These are phyloP conservation scores for Purpureocillium lavendulum DNA, from an alignment of 2,329 filamentous ascomycete genomes.

Conservation along the genomic window DNA sequence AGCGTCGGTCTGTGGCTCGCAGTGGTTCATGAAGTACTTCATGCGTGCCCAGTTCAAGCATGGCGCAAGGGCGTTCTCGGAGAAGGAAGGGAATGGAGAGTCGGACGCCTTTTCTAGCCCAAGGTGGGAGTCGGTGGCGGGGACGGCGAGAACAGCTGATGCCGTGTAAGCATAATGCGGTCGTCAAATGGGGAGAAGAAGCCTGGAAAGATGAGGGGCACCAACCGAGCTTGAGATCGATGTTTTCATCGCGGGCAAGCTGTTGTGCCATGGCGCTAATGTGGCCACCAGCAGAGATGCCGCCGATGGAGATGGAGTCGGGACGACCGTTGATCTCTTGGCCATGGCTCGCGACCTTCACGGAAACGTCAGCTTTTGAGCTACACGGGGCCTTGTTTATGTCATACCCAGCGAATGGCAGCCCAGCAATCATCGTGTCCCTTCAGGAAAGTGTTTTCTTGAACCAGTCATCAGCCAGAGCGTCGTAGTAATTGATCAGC, in stretches of 20 bases:
- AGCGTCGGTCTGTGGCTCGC: not conserved
- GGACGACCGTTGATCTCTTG: not conserved
- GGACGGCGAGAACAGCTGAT: slow-evolving; percentile 2
- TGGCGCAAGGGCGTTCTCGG: slow-evolving; percentile 4
- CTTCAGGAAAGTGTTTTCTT: slow-evolving; percentile 3
- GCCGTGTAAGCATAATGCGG: not conserved
- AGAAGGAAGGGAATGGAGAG: slow-evolving; percentile 2
- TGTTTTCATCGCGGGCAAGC: slow-evolving; percentile 2
- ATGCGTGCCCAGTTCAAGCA: slow-evolving; percentile 6
- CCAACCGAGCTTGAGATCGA: slow-evolving; percentile 4
- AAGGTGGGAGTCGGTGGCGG: not conserved
- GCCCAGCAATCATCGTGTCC: slow-evolving; percentile 7
- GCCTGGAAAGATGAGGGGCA: too few relatives aligned
- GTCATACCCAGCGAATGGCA: slow-evolving; percentile 5
- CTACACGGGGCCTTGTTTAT: too few relatives aligned
- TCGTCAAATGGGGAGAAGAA: too few relatives aligned
- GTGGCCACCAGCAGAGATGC: slow-evolving; percentile 6
- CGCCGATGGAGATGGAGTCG: slow-evolving; percentile 7
- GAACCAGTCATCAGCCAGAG: not conserved
- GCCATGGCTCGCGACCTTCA: not conserved
- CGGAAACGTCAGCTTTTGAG: too few relatives aligned
- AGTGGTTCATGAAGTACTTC: slow-evolving; percentile 3
- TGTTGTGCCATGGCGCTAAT: slow-evolving; percentile 4
- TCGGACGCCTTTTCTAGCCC: slow-evolving; percentile 1
- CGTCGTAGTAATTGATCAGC: too few relatives aligned